phyloP scores from a whole-genome alignment of 768 basidiomycete species.

The Galerina sulciceps region DNA sequence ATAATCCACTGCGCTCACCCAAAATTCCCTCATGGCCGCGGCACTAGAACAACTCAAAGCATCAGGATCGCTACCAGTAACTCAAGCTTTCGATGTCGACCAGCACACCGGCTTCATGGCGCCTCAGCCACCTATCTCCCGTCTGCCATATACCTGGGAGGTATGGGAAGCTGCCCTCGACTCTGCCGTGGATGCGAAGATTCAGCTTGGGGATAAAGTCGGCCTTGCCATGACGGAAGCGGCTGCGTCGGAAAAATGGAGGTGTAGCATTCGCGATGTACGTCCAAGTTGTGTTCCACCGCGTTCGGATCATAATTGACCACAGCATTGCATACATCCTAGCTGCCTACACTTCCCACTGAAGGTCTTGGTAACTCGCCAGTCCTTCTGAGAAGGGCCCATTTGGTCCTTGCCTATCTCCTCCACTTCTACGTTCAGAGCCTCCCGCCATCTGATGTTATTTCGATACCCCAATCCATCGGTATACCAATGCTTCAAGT shows the following conservation, averaged over 20 bases:
- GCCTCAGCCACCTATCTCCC: constrained; percentile 65
- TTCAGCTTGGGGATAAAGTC: constrained; percentile 67
- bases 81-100: constrained; percentile 90
- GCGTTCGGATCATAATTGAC: constrained; percentile 3
- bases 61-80: constrained; percentile 9
- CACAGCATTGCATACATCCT: constrained; percentile 25
- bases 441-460: constrained; percentile 48
- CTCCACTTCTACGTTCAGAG: constrained; percentile 84
- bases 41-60: constrained; percentile 12
- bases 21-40: background rate
- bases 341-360: constrained; percentile 58
- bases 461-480: constrained; percentile 75
- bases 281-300: constrained; percentile 11
- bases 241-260: constrained; percentile 54
- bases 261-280: constrained; percentile 54
- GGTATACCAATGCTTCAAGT: constrained; percentile 80
- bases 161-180: constrained; percentile 73
- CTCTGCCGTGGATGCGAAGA: constrained; percentile 45
- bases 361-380: constrained; percentile 52
- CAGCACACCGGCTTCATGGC: constrained; percentile 92
- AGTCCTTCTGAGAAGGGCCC: constrained; percentile 70
- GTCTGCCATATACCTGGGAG: constrained; percentile 67
- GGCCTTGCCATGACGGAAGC: constrained; percentile 43
- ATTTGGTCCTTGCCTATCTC: constrained; percentile 77
- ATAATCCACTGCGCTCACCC: background rate